Evolutionary conservation across 2,329 filamentous ascomycete species (phyloP), one percentile per base, ranked within the genome.

Genomic region (Aspergillus caelatus): DNA sequence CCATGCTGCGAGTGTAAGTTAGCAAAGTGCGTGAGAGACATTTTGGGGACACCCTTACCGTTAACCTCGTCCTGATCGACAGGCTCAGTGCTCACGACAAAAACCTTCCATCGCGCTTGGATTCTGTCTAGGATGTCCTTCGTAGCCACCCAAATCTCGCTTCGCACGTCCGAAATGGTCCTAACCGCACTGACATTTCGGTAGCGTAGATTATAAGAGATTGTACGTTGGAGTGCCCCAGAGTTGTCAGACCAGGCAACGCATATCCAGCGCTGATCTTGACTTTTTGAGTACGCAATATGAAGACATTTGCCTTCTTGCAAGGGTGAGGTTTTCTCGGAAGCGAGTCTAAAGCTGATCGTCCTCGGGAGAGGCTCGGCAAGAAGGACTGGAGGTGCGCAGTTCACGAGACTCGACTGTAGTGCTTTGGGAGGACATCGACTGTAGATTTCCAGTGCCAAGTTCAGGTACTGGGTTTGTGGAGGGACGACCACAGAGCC

Each of bases 231-330:
- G 46, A 85, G 80, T 45, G 79, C 80, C 10, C 87, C 87, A 30
- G 78, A 81, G 63, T 80, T 84, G 73, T 89, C 86, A 1, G 83
- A 84, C 87, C 87, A 89, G 1, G 84, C 83, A 4, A 83, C 86
- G 8, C 82, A 85, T 28, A 88, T 69, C 87, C 87, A 89, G 23
- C 81, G 78, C 32, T 83, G 80, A 67, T 88, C 85, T 10, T 80
- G 68, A 65, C 85, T 88, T 41, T 81, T 75, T 4, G 85, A 85
- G 68, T 86, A 88, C 2, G 84, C 86, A 32, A 89, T 70, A 72
- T 89, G 87, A 58, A 89, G 80, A 63, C 83, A 82, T 32, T 82
- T 83, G 3, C 83, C 83, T 70, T 88, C 85, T 61, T 85, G 81
- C 28, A 89, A 72, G 1, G 88, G 81, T 41, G 87, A 86, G 26